Evolutionary conservation across 805 yeast genomes (phyloP), one percentile per base, ranked within the genome.

Genomic region (Candida awuae): DNA sequence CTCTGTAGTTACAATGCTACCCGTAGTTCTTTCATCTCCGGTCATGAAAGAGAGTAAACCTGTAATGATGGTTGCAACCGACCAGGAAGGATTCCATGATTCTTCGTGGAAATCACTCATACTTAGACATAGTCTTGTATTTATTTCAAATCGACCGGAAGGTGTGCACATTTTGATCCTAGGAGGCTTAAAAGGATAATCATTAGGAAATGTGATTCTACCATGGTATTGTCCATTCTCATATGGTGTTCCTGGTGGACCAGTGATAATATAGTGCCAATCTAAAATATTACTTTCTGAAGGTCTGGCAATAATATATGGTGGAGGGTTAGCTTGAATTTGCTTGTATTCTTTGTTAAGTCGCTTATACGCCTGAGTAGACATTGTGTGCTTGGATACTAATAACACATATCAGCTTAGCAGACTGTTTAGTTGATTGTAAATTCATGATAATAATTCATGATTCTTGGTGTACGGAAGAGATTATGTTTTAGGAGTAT

Each of bases 51-150:
- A 84, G 48, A 88, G 65, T 27, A 88, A 65, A 0, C 97, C 97
- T 9, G 79, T 84, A 50, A 88, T 67, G 16, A 88, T 88, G 0
- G 97, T 87, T 25, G 85, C 68, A 19, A 88, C 96, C 32, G 87
- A 77, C 97, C 97, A 88, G 6, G 94, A 86, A 1, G 97, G 97
- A 58, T 88, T 87, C 97, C 97, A 88, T 1, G 82, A 66, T 58
- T 87, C 92, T 3, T 95, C 96, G 52, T 88, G 97, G 59, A 77
- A 88, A 62, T 88, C 97, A 52, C 94, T 80, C 81, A 88, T 87
- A n/a, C 88, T 78, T 35, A 88, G 66, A 62, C 97, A 88, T 20
- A 88, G 68, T 35, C 95, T 66, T 4, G 86, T 78, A 56, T 84
- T 84, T 41, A 86, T 73, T 42, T 77, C 75, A 57, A 88, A 88